Evolutionary conservation across 768 basidiomycete species (phyloP).

Genomic region (Pulveroboletus ravenelii): DNA sequence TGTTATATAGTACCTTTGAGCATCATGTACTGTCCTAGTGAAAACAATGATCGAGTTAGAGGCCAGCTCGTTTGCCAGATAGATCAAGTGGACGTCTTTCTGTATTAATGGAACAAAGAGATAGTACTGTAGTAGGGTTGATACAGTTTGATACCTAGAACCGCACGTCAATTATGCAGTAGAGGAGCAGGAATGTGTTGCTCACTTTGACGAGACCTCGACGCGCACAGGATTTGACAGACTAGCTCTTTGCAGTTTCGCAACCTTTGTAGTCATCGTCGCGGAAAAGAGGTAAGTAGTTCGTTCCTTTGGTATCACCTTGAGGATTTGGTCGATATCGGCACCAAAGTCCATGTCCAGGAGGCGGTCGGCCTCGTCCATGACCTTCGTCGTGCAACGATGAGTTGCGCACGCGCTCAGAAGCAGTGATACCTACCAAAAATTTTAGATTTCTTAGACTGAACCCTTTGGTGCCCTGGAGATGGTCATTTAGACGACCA

Average conservation of each 20-base stretch:
- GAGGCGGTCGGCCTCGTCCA: conserved; percentile 95
- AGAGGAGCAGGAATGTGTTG: conserved; percentile 1
- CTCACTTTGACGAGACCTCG: conserved; percentile 90
- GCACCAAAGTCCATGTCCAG: conserved; percentile 96
- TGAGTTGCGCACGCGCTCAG: background rate
- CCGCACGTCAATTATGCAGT: background rate
- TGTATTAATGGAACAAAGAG: conserved; percentile 87
- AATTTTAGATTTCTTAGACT: conserved; percentile 81
- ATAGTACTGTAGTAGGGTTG: conserved; percentile 93
- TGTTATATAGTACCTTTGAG: conserved; percentile 52
- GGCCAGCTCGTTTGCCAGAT: conserved; percentile 83
- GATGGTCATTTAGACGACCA: conserved; percentile 86
- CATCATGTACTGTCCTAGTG: conserved; percentile 91
- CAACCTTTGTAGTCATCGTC: conserved; percentile 98
- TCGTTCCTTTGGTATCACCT: conserved; percentile 89
- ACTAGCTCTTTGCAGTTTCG: conserved; percentile 92
- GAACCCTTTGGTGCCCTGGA: conserved; percentile 98
- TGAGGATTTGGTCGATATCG: conserved; percentile 93
- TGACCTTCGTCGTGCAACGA: conserved; percentile 52
- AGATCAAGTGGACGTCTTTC: conserved; percentile 88
- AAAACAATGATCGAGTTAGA: conserved; percentile 96
- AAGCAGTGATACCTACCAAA: conserved; percentile 50
- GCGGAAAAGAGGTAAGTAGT: conserved; percentile 97
- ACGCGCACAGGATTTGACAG: conserved; percentile 89
- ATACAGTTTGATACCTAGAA: conserved; percentile 90